Evolutionary conservation across 495 filamentous ascomycete species (phyloP), one percentile per base, ranked within the genome.

Genomic region (Hypoxylon cercidicola): DNA sequence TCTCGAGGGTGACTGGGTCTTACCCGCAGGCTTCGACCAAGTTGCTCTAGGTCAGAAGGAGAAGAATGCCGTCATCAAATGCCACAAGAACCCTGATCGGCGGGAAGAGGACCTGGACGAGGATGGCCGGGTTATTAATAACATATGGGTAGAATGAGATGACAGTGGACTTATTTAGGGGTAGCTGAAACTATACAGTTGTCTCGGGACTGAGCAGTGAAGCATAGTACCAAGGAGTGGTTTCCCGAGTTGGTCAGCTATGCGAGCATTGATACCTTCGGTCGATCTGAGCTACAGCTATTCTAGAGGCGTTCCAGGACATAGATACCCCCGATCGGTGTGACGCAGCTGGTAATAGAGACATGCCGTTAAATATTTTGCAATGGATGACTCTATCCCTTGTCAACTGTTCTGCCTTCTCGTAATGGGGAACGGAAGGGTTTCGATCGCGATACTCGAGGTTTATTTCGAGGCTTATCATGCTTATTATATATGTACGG

Each of bases 11-110:
- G 78, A 78, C 61, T 57, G 34, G 3, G 3, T 72, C 9, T 64
- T 86, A 15, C 83, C 83, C 1, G 40, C 57, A 0, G 80, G 81
- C 2, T 85, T 86, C 55, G 82, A 85, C 43, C 61, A 77, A 4
- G 74, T 86, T 25, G 72, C 75, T 4, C 67, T 86, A 16, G 77
- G 81, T 35, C 74, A 75, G 53, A 85, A 84, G 62, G 82, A 86
- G 74, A 74, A 64, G 32, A 65, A 72, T 0, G 57, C 69, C 3
- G 76, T 86, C 34, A 76, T 64, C 1, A 71, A 54, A 13, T 70
- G 73, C 10, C 73, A 74, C 37, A 78, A 73, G 35, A 83, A 84
- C 35, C 81, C 81, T 1, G 62, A 77, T 47, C 77, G 81, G n/a
- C 74, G 49, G 49, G 81, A 81, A 62, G 50, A 57, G 1, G 80